Evolutionary conservation across 2,329 filamentous ascomycete genomes (phyloP), one percentile per base, ranked within the genome.

Genomic region (Cercospora janseana): DNA sequence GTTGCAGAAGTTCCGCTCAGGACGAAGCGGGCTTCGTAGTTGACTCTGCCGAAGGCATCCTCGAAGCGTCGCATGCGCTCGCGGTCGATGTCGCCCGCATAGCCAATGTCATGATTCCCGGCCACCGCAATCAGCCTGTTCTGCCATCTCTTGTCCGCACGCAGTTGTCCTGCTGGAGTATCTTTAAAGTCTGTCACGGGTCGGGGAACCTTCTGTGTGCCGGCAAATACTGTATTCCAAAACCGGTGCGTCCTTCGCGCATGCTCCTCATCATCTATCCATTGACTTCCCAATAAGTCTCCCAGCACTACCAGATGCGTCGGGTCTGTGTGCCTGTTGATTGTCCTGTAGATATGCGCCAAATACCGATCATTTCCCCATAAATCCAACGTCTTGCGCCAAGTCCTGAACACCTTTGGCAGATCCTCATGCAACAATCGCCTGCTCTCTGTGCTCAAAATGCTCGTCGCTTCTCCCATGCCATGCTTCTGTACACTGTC

Each of bases 51-150:
- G 72, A 95, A 98, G 1, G 80, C 79, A 16, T 79, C 77, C 70
- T 95, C 90, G 66, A 97, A 98, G 1, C 93, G 81, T 21, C 81
- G 75, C 47, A 96, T 76, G 3, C 90, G 82, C 54, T 82, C 77
- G n/a, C 78, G 72, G 31, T 86, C 89, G 54, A 97, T 78, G 68
- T 98, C 93, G 3, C 93, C 93, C 0, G 91, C 89, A 67, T 98
- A 98, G 26, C 93, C 93, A 63, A 98, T 85, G 68, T 98, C 93
- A 66, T 98, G 93, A 65, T 98, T 98, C 1, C 93, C 93, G 0
- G 84, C 90, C 20, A 97, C 82, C 60, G 95, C 94, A 66, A 98
- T 89, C 56, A 96, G 77, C 48, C 86, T 80, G 31, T 75, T 78
- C n/a, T 76, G 70, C 93, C 93, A 97, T 2, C 70, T 69, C 4